These are phyloP conservation scores for Diatrype stigma DNA, from an alignment of 2,329 filamentous ascomycete species.

Conservation along the genomic window DNA sequence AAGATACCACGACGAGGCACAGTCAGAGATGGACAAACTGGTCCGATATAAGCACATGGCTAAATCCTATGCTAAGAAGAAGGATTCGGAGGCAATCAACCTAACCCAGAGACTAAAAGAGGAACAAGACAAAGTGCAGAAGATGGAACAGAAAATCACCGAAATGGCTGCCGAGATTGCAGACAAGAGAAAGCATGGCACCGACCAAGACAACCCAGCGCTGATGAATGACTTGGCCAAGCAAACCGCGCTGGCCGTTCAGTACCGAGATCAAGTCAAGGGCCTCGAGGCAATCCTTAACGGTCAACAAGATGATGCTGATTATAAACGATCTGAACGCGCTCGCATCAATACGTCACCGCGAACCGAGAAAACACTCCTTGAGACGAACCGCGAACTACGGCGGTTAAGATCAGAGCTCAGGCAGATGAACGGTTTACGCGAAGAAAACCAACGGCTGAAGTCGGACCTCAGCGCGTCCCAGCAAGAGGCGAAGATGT, in stretches of 20 bases:
- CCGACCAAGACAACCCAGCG: slow-evolving; percentile 41
- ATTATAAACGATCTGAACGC: slow-evolving; percentile 24
- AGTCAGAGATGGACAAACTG: slow-evolving; percentile 70
- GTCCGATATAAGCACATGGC: slow-evolving; percentile 76
- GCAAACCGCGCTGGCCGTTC: slow-evolving; percentile 53
- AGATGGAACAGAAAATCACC: slow-evolving; percentile 59
- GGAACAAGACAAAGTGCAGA: slow-evolving; percentile 60
- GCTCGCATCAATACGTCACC: slow-evolving; percentile 41
- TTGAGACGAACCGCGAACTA: slow-evolving; percentile 52
- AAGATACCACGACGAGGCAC: slow-evolving; percentile 67
- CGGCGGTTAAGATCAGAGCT: slow-evolving; percentile 50
- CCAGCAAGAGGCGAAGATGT: slow-evolving; percentile 38
- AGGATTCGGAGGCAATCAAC: slow-evolving; percentile 67
- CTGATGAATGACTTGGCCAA: slow-evolving; percentile 51
- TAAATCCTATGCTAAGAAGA: slow-evolving; percentile 74
- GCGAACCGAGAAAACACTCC: slow-evolving; percentile 45
- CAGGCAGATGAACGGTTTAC: slow-evolving; percentile 46
- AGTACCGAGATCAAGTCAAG: slow-evolving; percentile 57
- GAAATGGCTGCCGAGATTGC: slow-evolving; percentile 57
- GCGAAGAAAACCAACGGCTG: slow-evolving; percentile 49
- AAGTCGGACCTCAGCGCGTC: slow-evolving; percentile 46
- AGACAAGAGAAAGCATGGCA: slow-evolving; percentile 31
- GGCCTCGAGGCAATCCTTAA: slow-evolving; percentile 51
- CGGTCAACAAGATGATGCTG: slow-evolving; percentile 34
- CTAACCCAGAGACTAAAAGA: slow-evolving; percentile 62